Conservation (phyloP, 495 filamentous ascomycete species). For the Beverwykella pulmonaria region DNA sequence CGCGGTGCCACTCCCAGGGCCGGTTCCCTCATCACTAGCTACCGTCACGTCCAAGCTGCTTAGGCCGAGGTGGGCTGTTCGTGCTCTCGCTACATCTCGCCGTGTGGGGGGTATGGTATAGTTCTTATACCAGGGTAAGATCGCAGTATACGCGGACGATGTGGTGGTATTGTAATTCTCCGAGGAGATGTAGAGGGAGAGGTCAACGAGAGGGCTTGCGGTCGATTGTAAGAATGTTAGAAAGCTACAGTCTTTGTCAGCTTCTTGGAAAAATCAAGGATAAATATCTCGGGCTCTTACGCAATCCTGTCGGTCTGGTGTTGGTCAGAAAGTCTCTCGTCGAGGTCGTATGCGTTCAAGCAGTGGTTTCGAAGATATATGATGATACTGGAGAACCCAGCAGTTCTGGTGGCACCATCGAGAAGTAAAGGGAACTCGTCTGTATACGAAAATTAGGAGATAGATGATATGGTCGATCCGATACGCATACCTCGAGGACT, state of each 20-base stretch:
- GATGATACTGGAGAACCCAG: constrained; percentile 74
- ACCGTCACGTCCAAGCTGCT: constrained; percentile 63
- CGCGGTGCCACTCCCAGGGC: constrained; percentile 33
- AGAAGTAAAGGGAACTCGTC: constrained; percentile 74
- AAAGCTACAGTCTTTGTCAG: constrained; percentile 12
- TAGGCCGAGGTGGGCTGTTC: constrained; percentile 76
- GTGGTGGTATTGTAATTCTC: constrained; percentile 77
- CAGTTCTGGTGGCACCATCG: constrained; percentile 64
- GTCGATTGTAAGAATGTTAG: constrained; percentile 37
- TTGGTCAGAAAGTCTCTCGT: constrained; percentile 51
- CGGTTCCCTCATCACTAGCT: not conserved
- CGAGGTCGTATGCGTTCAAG: constrained; percentile 57
- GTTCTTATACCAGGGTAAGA: constrained; percentile 80
- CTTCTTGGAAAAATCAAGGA: not conserved
- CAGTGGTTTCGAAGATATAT: constrained; percentile 58
- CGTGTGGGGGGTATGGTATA: constrained; percentile 73
- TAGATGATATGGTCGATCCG: constrained; percentile 3
- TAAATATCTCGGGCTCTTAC: constrained; percentile 44
- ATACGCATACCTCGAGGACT: constrained; percentile 70
- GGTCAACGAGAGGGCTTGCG: constrained; percentile 43
- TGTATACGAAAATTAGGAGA: constrained; percentile 42
- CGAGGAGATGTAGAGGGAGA: constrained; percentile 77
- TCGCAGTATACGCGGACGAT: constrained; percentile 70
- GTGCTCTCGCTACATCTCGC: constrained; percentile 65
- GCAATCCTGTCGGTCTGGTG: constrained; percentile 58